A percentile compares a stretch with the other conserved stretches of the same genome.
phyloP scores from a whole-genome alignment of 1,284 basidiomycete species.

The Malassezia obtusa region DNA sequence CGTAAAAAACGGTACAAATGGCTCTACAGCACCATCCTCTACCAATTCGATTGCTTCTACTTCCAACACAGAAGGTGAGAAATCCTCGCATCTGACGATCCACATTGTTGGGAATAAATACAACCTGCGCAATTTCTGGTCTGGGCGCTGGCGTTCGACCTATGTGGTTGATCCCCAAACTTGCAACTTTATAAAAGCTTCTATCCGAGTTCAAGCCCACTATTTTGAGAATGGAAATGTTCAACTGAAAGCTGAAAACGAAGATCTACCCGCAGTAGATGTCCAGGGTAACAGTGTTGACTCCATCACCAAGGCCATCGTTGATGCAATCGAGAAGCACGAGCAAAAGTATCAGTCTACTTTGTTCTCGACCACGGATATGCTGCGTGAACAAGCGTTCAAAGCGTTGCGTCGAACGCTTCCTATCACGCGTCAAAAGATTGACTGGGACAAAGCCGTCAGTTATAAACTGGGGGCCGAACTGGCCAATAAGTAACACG shows the following conservation, averaged over 20 bases:
- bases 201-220: conserved; percentile 34
- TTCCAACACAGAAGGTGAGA: neutral
- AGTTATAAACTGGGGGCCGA: conserved; percentile 35
- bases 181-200: conserved; percentile 4
- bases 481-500: conserved; percentile 16
- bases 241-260: conserved; percentile 25
- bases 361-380: conserved; percentile 23
- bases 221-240: conserved; percentile 48
- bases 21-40: neutral
- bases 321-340: conserved; percentile 22
- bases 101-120: conserved; percentile 42
- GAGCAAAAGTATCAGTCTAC: conserved; percentile 34
- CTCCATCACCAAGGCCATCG: conserved; percentile 19
- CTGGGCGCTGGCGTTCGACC: conserved; percentile 38
- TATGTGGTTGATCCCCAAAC: conserved; percentile 23
- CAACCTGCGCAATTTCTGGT: conserved; percentile 46
- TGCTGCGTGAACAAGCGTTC: conserved; percentile 38
- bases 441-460: conserved; percentile 47
- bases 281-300: neutral
- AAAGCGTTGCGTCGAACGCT: conserved; percentile 36
- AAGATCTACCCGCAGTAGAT: conserved; percentile 13
- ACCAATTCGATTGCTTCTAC: neutral
- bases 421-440: conserved; percentile 43
- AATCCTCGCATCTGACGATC: conserved; percentile 4
- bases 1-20: neutral